Evolutionary conservation across 441 rosid species (phyloP), one percentile per base, ranked within the genome.

Genomic region (Jatropha podagrica): DNA sequence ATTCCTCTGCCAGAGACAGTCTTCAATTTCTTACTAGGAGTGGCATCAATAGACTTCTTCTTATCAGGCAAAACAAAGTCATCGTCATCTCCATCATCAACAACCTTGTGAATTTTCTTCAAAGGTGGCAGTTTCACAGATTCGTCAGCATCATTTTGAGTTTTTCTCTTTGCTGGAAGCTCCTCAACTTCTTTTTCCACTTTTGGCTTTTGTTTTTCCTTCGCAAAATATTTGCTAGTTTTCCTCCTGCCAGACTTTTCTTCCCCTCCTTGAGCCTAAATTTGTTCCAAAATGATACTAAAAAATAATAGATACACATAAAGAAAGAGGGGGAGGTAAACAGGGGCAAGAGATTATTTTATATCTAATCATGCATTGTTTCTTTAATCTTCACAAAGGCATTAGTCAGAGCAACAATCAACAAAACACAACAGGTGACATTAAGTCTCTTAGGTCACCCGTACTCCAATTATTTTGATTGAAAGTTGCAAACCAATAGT

Each of bases 191-290:
- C 87, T 68, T 78, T 81, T 80, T 87, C 95, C 76, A 78, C 93
- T 77, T 91, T 84, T 18, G 75, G 85, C 83, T 88, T 87, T 73
- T 85, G 78, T 74, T 88, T 92, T 7, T 87, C 93, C 12, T 87
- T 81, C 60, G 86, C 87, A 90, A 96, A 93, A 82, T 92, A 96
- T 88, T 89, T 96, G 93, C 99, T 96, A 59, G 97, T 96, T 86
- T 92, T 96, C 82, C 86, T 89, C 72, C 99, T 86, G 71, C 87
- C 80, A 26, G 90, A 81, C 82, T 77, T 76, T 74, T 86, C 93
- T 79, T 80, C 81, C 73, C 80, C 87, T 75, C 77, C 89, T 72
- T 74, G 75, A 62, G 76, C 87, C 92, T 87, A 74, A 73, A 58
- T 70, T 44, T 71, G 61, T 68, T 62, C 55, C 72, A 79, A 48